Evolutionary conservation across 768 basidiomycete species (phyloP).

Genomic region (Nidularia sp.): DNA sequence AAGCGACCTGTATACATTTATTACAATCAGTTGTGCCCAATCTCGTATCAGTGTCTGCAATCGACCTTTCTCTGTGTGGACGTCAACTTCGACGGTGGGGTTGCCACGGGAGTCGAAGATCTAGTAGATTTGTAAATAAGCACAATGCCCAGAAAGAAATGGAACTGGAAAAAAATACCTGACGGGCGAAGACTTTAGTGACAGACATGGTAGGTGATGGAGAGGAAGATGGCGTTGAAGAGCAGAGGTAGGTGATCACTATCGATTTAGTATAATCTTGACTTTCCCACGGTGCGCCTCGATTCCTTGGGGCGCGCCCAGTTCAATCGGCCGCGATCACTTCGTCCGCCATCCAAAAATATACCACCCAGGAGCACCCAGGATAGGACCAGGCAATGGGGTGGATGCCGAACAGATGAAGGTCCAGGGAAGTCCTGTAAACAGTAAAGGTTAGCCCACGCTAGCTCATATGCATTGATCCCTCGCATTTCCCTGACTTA

Average conservation of each 20-base stretch:
- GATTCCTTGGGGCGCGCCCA: not conserved
- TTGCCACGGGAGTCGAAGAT: constrained; percentile 99
- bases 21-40: constrained; percentile 4
- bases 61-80: constrained; percentile 82
- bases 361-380: too few relatives aligned
- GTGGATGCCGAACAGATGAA: too few relatives aligned
- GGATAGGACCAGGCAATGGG: too few relatives aligned
- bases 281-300: constrained; percentile 32
- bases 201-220: constrained; percentile 72
- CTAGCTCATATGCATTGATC: too few relatives aligned
- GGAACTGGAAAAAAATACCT: constrained; percentile 44
- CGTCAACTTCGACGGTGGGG: constrained; percentile 93
- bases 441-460: too few relatives aligned
- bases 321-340: not conserved
- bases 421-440: too few relatives aligned
- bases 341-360: too few relatives aligned
- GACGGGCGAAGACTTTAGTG: constrained; percentile 88
- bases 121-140: constrained; percentile 33
- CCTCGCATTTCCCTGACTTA: too few relatives aligned
- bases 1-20: constrained; percentile 62
- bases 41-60: not conserved
- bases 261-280: constrained; percentile 28
- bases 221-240: constrained; percentile 16
- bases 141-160: constrained; percentile 1
- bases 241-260: constrained; percentile 25